phyloP scores from a whole-genome alignment of 345 rosid species.

The Corchorus capsularis region DNA sequence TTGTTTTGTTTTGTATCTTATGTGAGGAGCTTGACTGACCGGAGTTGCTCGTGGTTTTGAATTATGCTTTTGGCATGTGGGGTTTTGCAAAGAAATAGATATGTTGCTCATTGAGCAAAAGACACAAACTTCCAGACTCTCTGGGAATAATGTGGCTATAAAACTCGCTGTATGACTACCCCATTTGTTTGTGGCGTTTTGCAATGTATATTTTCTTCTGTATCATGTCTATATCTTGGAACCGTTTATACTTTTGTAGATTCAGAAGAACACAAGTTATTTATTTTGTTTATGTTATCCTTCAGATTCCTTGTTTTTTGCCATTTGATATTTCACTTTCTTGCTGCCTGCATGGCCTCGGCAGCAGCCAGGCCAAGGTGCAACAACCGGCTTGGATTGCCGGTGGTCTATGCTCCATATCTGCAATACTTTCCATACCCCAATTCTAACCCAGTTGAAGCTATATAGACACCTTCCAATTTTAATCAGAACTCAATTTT shows the following conservation, averaged over 20 bases:
- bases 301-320: background rate
- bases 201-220: slow-evolving; percentile 18
- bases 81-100: slow-evolving; percentile 5
- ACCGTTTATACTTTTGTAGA: slow-evolving; percentile 5
- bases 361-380: too few relatives aligned
- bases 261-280: slow-evolving; percentile 4
- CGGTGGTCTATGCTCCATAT: too few relatives aligned
- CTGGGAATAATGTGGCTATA: slow-evolving; percentile 10
- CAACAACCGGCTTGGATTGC: too few relatives aligned
- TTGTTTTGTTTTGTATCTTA: background rate
- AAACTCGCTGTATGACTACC: background rate
- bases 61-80: slow-evolving; percentile 19
- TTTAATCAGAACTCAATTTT: too few relatives aligned
- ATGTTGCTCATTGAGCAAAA: slow-evolving; percentile 19
- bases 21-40: slow-evolving; percentile 20
- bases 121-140: background rate
- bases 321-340: background rate
- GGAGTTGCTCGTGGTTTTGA: slow-evolving; percentile 15
- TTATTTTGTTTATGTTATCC: slow-evolving; percentile 18
- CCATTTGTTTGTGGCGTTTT: slow-evolving; percentile 21
- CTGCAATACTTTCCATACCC: too few relatives aligned
- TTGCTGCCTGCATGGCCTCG: too few relatives aligned
- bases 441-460: too few relatives aligned
- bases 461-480: too few relatives aligned
- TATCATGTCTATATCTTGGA: slow-evolving; percentile 19